These are phyloP conservation scores for Ustilago nuda DNA, from an alignment of 1,284 basidiomycete species.

Conservation along the genomic window DNA sequence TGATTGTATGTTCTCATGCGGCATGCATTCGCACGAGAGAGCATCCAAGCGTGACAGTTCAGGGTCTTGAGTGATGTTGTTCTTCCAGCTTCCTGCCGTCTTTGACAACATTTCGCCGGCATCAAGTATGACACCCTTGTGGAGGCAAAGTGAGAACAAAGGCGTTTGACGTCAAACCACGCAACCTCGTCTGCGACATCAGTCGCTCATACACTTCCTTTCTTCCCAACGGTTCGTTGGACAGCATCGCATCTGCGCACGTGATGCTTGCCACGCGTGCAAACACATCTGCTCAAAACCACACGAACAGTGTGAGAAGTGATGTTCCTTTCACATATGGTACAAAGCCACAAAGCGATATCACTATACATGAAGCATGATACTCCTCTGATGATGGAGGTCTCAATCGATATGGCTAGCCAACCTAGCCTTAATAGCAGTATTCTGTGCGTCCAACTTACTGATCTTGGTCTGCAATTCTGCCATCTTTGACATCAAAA, in stretches of 20 bases:
- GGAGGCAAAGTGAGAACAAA: background rate
- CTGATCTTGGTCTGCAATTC: slow-evolving; percentile 77
- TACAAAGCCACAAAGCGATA: slow-evolving; percentile 8
- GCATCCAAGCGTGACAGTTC: background rate
- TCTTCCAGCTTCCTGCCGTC: background rate
- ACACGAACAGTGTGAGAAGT: background rate
- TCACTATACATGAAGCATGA: background rate
- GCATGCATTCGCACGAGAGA: no score
- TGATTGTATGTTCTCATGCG: no score
- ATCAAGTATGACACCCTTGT: background rate
- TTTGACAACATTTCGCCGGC: no score
- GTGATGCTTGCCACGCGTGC: slow-evolving; percentile 3
- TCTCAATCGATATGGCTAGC: slow-evolving; percentile 20
- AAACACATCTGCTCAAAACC: slow-evolving; percentile 1
- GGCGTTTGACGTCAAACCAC: slow-evolving; percentile 4
- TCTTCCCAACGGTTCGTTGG: background rate
- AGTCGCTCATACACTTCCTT: background rate
- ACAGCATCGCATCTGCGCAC: background rate
- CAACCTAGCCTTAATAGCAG: slow-evolving; percentile 44
- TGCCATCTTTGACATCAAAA: slow-evolving; percentile 81
- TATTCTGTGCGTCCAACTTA: slow-evolving; percentile 42
- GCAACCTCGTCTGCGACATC: background rate
- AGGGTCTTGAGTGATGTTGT: slow-evolving; percentile 1
- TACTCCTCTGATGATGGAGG: background rate
- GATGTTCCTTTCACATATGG: no score